Evolutionary conservation across 2,329 filamentous ascomycete genomes (phyloP).

Genomic region (Volutella citrinella): DNA sequence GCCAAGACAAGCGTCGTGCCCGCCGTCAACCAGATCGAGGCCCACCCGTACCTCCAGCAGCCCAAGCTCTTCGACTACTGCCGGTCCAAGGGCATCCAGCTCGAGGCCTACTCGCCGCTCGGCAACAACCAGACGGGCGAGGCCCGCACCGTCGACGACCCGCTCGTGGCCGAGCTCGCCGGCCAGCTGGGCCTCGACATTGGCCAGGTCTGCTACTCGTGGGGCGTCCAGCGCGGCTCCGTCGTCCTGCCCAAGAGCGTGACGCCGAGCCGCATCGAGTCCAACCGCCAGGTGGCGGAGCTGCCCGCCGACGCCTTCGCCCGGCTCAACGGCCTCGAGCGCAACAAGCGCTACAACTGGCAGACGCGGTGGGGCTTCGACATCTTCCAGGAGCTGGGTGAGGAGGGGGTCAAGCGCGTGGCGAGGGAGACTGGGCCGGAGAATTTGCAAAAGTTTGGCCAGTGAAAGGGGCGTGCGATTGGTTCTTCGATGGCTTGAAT

Average conservation of each 20-base stretch:
- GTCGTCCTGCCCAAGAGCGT: constrained; percentile 67
- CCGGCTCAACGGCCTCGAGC: constrained; percentile 37
- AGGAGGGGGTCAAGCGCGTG: constrained; percentile 32
- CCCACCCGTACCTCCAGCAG: constrained; percentile 66
- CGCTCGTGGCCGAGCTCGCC: constrained; percentile 44
- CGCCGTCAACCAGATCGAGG: constrained; percentile 67
- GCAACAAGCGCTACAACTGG: constrained; percentile 42
- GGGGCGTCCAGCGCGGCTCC: constrained; percentile 62
- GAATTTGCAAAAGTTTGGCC: constrained; percentile 33
- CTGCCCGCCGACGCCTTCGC: constrained; percentile 34
- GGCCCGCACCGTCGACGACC: constrained; percentile 47
- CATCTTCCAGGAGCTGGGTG: constrained; percentile 41
- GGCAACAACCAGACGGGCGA: constrained; percentile 48
- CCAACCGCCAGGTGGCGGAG: constrained; percentile 50
- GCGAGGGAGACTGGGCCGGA: constrained; percentile 31
- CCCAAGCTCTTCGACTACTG: constrained; percentile 54
- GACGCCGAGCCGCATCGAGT: constrained; percentile 60
- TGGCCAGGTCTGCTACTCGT: constrained; percentile 46
- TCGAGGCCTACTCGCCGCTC: constrained; percentile 64
- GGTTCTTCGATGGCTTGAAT: no score
- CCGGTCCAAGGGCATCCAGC: constrained; percentile 54
- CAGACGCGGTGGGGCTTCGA: constrained; percentile 41
- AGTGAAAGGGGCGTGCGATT: constrained; percentile 42
- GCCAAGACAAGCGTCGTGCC: constrained; percentile 53
- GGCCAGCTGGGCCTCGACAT: constrained; percentile 37